Base-by-base conservation (phyloP, 257 asterid species). In the Rubia yunnanensis region DNA sequence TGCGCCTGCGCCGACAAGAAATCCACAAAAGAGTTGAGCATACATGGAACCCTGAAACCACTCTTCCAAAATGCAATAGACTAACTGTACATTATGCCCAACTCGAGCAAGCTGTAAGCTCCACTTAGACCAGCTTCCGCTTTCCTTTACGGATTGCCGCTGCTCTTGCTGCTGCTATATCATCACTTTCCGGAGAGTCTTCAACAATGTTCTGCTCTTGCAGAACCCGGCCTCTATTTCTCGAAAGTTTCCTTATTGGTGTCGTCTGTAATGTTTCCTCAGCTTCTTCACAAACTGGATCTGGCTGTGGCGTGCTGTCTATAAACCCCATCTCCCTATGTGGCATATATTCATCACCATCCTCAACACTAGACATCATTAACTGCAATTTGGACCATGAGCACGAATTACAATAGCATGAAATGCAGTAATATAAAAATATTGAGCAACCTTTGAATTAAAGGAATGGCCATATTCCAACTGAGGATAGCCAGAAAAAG, bases 341-440 rank as follows among this genome's bases (percentile, higher is more conserved):
- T 24, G 97, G 99, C 99, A 92, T 92, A 66, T 89, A 73, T 81
- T 89, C 99, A 61, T 84, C 88, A 10, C 97, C 97, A 28, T 1
- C 84, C 57, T 17, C 80, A 82, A 90, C 87, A 46, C 86, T 73
- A 74, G 70, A 31, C 86, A 87, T 64, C 99, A 89, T 92, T 46
- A 81, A 69, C 96, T 92, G 87, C 85, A 76, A 71, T 65, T 64
- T 49, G 59, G 34, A 46, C 52, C 64, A 59, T 15, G n/a, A 31
- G 22, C 5, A 59, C 10, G 3, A 44, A 41, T 14, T 53, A 1
- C 10, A 11, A 10, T 41, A 23, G 13, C 36, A 6, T 7, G 44
- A 34, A 24, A 7, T 26, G 17, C 28, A 46, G 17, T 7, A 18
- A 17, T 23, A 7, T 9, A 41, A 2, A 5, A 39, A 63, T 0